phyloP scores from a whole-genome alignment of 305 asterid species.

The Plantago lanceolata region DNA sequence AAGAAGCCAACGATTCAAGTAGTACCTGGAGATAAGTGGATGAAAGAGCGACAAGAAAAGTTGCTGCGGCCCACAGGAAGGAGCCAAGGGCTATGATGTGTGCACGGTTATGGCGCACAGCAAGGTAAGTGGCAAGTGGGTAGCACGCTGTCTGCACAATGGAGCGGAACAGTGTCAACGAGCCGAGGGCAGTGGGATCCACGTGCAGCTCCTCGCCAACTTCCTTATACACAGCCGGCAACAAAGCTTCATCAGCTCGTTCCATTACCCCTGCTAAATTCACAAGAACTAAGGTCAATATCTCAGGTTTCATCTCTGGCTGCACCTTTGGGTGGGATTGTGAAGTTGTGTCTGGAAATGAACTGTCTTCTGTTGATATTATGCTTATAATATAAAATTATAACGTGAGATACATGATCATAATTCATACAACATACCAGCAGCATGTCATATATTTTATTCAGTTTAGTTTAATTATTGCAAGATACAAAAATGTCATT shows the following conservation, averaged over 20 bases:
- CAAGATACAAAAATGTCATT: no score
- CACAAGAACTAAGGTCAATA: slow-evolving; percentile 47
- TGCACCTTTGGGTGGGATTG: no score
- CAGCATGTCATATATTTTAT: no score
- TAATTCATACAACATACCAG: no score
- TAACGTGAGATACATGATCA: no score
- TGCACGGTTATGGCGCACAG: slow-evolving; percentile 64
- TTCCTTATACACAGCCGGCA: slow-evolving; percentile 72
- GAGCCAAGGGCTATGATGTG: slow-evolving; percentile 70
- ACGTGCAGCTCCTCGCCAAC: slow-evolving; percentile 66
- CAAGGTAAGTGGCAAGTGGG: slow-evolving; percentile 66
- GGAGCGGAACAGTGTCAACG: slow-evolving; percentile 64
- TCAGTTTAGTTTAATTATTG: no score
- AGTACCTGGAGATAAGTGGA: slow-evolving; percentile 56
- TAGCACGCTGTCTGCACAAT: slow-evolving; percentile 70
- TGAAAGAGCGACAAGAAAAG: slow-evolving; percentile 67
- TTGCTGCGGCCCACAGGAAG: slow-evolving; percentile 77
- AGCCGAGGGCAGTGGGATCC: slow-evolving; percentile 69
- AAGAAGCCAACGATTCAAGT: background rate
- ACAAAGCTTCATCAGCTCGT: slow-evolving; percentile 62
- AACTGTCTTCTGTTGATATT: no score
- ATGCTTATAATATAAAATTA: no score
- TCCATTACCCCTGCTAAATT: slow-evolving; percentile 75
- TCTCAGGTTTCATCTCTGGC: slow-evolving; percentile 33
- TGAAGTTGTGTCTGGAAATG: no score